Evolutionary conservation across 1,139 yeast species (phyloP), one percentile per base, ranked within the genome.

Genomic region (Pneumocystis wakefieldiae): DNA sequence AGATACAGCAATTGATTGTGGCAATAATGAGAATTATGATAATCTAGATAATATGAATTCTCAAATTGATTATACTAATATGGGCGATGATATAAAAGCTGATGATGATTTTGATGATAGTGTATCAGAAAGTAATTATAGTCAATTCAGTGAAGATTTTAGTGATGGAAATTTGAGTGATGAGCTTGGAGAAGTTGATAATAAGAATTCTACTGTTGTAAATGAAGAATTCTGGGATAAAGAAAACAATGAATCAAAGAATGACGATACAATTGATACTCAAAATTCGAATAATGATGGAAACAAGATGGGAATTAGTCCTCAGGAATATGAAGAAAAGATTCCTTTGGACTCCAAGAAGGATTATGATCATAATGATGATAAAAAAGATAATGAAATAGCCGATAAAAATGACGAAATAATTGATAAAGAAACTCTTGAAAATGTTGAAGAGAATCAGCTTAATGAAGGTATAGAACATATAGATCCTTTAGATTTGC

Each of bases 201-300:
- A 89, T 64, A 78, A 87, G 66, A 97, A 92, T 78, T 96, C 96
- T 1, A 88, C 91, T 74, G 96, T 96, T 5, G 83, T 92, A 62
- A 98, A 94, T 73, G 98, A 94, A 70, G 92, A 92, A 76, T 88
- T 92, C 96, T 92, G 98, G 98, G 95, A 92, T 71, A 97, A 90
- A 71, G 90, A 91, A 73, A 87, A 87, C 15, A 81, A 84, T 64
- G 91, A 87, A 14, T 81, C 89, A 24, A 90, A 87, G 42, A 78
- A 82, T 64, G 76, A 84, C 73, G 79, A 80, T 59, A 83, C 81
- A 81, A 82, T 66, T 77, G 80, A 58, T 84, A 86, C 70, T 89
- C 86, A 70, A 85, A 86, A 71, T 86, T 85, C 61, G 59, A 78
- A 81, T 62, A 82, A 85, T 41, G 80, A 87, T 59, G 95, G 94